These are phyloP conservation scores for Rhizopogon vesiculosus DNA, from an alignment of 768 basidiomycete species.

Conservation along the genomic window DNA sequence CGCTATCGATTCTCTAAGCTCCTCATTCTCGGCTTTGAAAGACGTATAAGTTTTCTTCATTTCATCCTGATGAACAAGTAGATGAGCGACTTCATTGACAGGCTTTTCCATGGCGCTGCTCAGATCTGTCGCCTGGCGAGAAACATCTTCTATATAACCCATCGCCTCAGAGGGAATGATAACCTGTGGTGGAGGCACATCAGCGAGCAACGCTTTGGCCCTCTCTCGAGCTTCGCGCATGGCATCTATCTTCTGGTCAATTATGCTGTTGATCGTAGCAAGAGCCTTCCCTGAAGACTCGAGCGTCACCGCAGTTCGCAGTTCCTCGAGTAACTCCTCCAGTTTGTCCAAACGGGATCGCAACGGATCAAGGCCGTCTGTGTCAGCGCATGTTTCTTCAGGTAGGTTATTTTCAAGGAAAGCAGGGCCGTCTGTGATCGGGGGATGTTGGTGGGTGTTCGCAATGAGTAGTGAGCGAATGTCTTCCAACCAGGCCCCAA, in stretches of 20 bases:
- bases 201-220: conserved; percentile 14
- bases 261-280: conserved; percentile 13
- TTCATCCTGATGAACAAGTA: conserved; percentile 13
- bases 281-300: conserved; percentile 12
- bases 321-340: conserved; percentile 26
- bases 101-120: conserved; percentile 18
- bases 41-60: neutral
- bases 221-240: conserved; percentile 17
- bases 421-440: neutral
- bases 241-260: conserved; percentile 13
- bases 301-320: conserved; percentile 25
- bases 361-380: conserved; percentile 7
- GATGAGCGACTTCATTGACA: conserved; percentile 19
- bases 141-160: conserved; percentile 13
- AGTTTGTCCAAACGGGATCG: conserved; percentile 15
- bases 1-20: neutral
- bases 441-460: conserved; percentile 7
- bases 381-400: neutral
- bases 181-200: conserved; percentile 14
- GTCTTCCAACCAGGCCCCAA: conserved; percentile 21
- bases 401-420: neutral
- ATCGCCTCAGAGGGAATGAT: conserved; percentile 13
- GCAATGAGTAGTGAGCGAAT: conserved; percentile 20
- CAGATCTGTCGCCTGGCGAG: conserved; percentile 13
- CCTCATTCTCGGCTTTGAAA: neutral